A percentile compares a stretch with the other conserved stretches of the same genome.
Conservation (phyloP, 2,329 filamentous ascomycete species). For the Dactylellina parvicollis region DNA sequence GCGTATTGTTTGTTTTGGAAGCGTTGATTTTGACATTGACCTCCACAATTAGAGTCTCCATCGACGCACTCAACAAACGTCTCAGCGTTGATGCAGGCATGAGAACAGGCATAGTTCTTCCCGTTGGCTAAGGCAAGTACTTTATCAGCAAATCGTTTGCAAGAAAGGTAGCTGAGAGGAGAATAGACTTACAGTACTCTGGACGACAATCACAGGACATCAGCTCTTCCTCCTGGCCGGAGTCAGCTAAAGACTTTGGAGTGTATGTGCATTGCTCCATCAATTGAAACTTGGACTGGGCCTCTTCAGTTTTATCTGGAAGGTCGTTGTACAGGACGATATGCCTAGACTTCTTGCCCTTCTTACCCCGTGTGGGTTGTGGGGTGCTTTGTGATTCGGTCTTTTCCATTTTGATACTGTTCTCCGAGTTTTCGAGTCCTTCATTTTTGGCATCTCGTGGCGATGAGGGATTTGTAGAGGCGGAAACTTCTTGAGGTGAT, state of each 20-base stretch:
- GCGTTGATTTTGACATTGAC: conserved; percentile 89
- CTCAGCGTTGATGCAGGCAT: conserved; percentile 97
- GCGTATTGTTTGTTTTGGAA: conserved; percentile 92
- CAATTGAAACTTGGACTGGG: conserved; percentile 78
- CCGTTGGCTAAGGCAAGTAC: conserved; percentile 65
- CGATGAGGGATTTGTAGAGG: conserved; percentile 48
- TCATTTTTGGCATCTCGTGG: conserved; percentile 41
- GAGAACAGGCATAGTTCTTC: conserved; percentile 85
- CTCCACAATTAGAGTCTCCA: conserved; percentile 85
- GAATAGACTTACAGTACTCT: conserved; percentile 81
- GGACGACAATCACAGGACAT: conserved; percentile 94
- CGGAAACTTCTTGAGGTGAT: conserved; percentile 21
- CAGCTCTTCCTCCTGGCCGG: conserved; percentile 77
- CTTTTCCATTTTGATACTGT: conserved; percentile 19
- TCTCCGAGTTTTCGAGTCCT: conserved; percentile 23
- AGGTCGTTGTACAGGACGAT: conserved; percentile 73
- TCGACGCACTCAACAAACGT: conserved; percentile 95
- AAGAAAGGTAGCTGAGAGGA: conserved; percentile 35
- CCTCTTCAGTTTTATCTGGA: conserved; percentile 80
- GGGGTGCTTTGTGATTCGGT: conserved; percentile 23
- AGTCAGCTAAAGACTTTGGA: conserved; percentile 87
- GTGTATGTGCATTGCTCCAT: conserved; percentile 89
- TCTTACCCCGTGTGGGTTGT: conserved; percentile 54
- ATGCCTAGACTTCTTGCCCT: conserved; percentile 39
- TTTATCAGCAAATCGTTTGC: conserved; percentile 59